Evolutionary conservation across 305 asterid genomes (phyloP), one percentile per base, ranked within the genome.

Genomic region (Andrographis paniculata): DNA sequence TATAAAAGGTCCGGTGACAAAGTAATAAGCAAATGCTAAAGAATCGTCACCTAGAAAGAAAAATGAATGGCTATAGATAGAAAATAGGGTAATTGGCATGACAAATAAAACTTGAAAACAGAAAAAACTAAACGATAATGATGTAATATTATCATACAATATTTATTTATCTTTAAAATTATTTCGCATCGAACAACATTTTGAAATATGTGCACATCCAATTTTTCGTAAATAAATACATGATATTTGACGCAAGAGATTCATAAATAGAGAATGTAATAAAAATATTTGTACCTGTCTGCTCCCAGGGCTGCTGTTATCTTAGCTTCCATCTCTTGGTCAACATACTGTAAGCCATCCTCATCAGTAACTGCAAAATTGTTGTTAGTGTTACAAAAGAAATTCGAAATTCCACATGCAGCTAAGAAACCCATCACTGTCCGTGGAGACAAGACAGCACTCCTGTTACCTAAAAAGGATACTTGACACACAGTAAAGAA

Each of bases 271-370:
- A 42, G 48, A 56, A 2, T 13, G 30, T 35, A n/a, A 48, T 4
- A 28, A 14, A 22, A 50, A 38, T 22, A 45, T 33, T 9, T 20
- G 49, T 60, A 91, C 99, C 95, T 91, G 76, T 86, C 99, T 31
- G 83, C 71, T 54, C 80, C 92, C 65, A 86, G 70, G 24, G 72
- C 69, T 24, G 83, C 81, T 62, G 75, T 66, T 33, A 71, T 62
- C 83, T 91, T 91, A 57, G 99, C 94, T 62, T 87, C 96, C 71
- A 91, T 69, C 76, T 87, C 94, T 66, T 59, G 87, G 72, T 73
- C 74, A 66, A 87, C 87, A 63, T 91, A 92, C 42, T 73, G 87
- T 59, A 91, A 62, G 52, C 89, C 99, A 58, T 80, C 89, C 70
- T 80, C 95, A 55, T 91, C 99, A 45, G 69, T 69, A 69, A 86